These are phyloP conservation scores for Tetrahymena malaccensis DNA, from an alignment of 73 alveolate species.

Conservation along the genomic window DNA sequence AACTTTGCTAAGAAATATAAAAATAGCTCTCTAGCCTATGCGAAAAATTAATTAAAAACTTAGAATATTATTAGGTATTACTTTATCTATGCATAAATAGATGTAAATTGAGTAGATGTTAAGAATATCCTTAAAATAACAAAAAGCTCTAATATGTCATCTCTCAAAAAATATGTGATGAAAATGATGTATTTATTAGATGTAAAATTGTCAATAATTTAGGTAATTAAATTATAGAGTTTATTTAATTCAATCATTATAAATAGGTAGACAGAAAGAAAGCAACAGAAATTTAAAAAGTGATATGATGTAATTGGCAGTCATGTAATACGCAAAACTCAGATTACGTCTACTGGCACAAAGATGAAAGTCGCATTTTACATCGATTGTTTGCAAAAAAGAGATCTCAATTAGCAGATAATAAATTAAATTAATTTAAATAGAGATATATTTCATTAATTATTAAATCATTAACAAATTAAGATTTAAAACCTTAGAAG, in stretches of 20 bases:
- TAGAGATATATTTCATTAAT: not conserved
- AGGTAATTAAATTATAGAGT: not conserved
- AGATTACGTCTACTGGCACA: not conserved
- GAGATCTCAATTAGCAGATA: not conserved
- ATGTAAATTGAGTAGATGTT: not conserved
- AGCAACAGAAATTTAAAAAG: not conserved
- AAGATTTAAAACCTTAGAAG: not conserved
- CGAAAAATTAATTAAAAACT: too few relatives aligned
- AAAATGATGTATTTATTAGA: not conserved
- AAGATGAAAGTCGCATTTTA: not conserved
- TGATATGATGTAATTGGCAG: not conserved
- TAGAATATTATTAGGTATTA: not conserved
- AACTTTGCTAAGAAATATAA: not conserved
- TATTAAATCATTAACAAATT: not conserved
- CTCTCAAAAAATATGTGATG: not conserved
- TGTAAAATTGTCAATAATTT: not conserved
- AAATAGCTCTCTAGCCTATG: not conserved
- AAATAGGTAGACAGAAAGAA: not conserved
- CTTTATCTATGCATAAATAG: not conserved
- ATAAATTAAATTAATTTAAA: not conserved
- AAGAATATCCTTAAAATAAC: not conserved
- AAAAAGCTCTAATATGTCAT: not conserved
- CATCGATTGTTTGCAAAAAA: not conserved
- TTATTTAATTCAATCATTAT: not conserved
- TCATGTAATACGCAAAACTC: not conserved